Conservation (phyloP, 345 rosid species). For the Psidium friedrichsthalianum region DNA sequence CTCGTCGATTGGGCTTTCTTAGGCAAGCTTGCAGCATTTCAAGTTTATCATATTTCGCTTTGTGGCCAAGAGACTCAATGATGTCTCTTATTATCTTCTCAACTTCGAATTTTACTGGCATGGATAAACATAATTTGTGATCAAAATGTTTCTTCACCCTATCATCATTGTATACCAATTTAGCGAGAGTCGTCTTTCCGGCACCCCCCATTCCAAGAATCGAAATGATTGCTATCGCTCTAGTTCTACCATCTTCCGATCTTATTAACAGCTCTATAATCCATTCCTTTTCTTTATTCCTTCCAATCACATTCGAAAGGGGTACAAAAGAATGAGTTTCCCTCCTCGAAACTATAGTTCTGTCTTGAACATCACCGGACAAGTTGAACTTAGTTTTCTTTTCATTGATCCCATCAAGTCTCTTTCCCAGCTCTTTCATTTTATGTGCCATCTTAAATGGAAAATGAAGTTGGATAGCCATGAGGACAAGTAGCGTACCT, state of each 20-base stretch:
- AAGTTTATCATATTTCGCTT: too few species aligned
- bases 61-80: not conserved
- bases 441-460: too few species aligned
- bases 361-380: not conserved
- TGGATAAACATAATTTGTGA: conserved; percentile 1
- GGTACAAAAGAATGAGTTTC: conserved; percentile 9
- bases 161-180: conserved; percentile 4
- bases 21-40: not conserved
- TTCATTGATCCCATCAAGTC: not conserved
- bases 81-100: not conserved
- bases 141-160: not conserved
- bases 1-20: not conserved
- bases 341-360: not conserved
- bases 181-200: conserved; percentile 16
- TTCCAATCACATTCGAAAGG: conserved; percentile 3
- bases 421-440: too few species aligned
- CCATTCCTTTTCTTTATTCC: not conserved
- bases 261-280: not conserved
- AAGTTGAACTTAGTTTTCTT: not conserved
- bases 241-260: not conserved
- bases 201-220: conserved; percentile 14
- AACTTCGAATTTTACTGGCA: not conserved
- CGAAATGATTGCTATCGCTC: conserved; percentile 1
- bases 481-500: too few species aligned
- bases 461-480: too few species aligned